Percentiles rank a stretch among this genome's conserved stretches.
These are phyloP conservation scores for Mortierella claussenii DNA, from an alignment of 192 early-diverging fungal genomes.

Conservation along the genomic window DNA sequence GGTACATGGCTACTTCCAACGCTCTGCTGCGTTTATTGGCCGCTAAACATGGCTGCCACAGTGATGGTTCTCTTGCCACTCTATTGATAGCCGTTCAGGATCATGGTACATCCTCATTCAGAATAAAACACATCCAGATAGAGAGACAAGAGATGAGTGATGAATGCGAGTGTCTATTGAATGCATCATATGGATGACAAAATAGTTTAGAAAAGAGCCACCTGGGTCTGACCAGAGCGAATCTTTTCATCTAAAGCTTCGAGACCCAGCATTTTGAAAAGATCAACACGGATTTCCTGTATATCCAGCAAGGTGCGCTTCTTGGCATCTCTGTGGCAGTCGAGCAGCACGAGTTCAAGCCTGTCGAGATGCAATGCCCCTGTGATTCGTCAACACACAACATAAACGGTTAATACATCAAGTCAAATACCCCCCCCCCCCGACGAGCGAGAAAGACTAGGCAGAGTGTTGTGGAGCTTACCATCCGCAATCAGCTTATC, in stretches of 20 bases:
- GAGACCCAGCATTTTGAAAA: constrained; percentile 59
- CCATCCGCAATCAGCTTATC: constrained; percentile 67
- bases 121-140: too few relatives aligned
- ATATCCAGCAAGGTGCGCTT: constrained; percentile 69
- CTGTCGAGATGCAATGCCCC: constrained; percentile 67
- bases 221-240: constrained; percentile 28
- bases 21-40: constrained; percentile 80
- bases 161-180: too few relatives aligned
- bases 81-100: too few relatives aligned
- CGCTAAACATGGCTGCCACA: constrained; percentile 59
- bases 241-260: constrained; percentile 30
- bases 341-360: constrained; percentile 69
- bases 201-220: constrained; percentile 33
- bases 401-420: too few relatives aligned
- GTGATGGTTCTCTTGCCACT: constrained; percentile 53
- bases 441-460: too few relatives aligned
- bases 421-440: too few relatives aligned
- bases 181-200: too few relatives aligned
- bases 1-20: constrained; percentile 71
- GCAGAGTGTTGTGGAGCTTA: too few relatives aligned
- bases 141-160: too few relatives aligned
- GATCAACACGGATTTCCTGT: constrained; percentile 67
- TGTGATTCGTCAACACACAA: too few relatives aligned
- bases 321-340: constrained; percentile 68
- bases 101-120: too few relatives aligned